phyloP scores from a whole-genome alignment of 257 asterid genomes.

The Solanum virginianum region DNA sequence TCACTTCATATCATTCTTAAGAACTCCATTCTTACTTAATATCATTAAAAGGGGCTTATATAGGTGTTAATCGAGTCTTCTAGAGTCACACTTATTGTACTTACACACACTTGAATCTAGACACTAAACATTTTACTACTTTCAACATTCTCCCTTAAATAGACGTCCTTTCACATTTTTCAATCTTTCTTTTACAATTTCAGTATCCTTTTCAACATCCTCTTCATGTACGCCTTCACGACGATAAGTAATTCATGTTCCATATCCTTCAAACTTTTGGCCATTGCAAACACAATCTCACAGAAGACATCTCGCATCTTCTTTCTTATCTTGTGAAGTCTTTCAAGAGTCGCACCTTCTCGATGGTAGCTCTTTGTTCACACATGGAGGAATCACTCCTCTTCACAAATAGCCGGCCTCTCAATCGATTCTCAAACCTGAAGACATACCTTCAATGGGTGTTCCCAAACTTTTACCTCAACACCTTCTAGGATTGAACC shows the following conservation, averaged over 20 bases:
- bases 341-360: neutral
- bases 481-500: neutral
- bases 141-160: neutral
- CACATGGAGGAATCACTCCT: neutral
- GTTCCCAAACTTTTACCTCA: neutral
- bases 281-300: neutral
- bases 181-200: neutral
- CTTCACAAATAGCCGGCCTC: neutral
- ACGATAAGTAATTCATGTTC: neutral
- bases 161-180: neutral
- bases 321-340: neutral
- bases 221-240: neutral
- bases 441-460: neutral
- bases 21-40: no score
- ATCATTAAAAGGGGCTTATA: no score
- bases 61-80: no score
- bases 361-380: neutral
- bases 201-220: neutral
- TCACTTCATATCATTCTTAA: no score
- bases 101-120: no score
- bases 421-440: neutral
- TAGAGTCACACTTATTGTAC: no score
- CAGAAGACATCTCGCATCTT: neutral
- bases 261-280: neutral
- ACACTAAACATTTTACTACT: neutral